Conservation (phyloP, 306 rosid genomes). For the Coriaria nepalensis region DNA sequence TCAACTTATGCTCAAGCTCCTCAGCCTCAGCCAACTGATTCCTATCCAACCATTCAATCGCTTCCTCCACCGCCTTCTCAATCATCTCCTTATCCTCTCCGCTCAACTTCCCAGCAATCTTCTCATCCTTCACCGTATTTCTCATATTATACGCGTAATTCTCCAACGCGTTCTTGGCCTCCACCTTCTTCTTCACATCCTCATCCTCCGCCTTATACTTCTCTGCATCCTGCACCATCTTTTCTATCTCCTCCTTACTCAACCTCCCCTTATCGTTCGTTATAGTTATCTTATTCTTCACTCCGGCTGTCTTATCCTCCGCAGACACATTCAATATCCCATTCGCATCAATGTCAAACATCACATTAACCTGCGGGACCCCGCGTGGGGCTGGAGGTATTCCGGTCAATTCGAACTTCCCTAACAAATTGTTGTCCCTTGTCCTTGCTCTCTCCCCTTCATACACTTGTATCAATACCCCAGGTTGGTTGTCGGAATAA, state of each 20-base stretch:
- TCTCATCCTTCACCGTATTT: conserved; percentile 61
- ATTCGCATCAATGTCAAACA: conserved; percentile 65
- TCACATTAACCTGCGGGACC: conserved; percentile 61
- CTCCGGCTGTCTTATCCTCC: conserved; percentile 79
- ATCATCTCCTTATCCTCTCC: conserved; percentile 43
- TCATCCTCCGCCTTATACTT: conserved; percentile 74
- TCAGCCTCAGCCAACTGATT: conserved; percentile 80
- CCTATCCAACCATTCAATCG: conserved; percentile 56
- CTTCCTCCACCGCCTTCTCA: conserved; percentile 56
- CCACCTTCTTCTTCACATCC: conserved; percentile 83
- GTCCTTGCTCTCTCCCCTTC: conserved; percentile 76
- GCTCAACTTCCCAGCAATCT: conserved; percentile 42
- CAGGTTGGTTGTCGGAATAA: conserved; percentile 71
- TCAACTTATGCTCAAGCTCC: conserved; percentile 63
- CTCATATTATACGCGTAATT: conserved; percentile 82
- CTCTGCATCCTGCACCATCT: conserved; percentile 80
- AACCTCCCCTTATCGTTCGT: conserved; percentile 72
- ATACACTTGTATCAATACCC: conserved; percentile 70
- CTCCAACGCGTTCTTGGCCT: conserved; percentile 66
- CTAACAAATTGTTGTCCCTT: conserved; percentile 57
- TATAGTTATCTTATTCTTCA: conserved; percentile 74
- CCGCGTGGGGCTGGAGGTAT: conserved; percentile 85
- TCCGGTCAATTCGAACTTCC: conserved; percentile 65
- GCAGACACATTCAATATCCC: conserved; percentile 65
- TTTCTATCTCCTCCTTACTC: conserved; percentile 78